Conservation (phyloP, 179 eudicot genomes). For the Silene coronaria region DNA sequence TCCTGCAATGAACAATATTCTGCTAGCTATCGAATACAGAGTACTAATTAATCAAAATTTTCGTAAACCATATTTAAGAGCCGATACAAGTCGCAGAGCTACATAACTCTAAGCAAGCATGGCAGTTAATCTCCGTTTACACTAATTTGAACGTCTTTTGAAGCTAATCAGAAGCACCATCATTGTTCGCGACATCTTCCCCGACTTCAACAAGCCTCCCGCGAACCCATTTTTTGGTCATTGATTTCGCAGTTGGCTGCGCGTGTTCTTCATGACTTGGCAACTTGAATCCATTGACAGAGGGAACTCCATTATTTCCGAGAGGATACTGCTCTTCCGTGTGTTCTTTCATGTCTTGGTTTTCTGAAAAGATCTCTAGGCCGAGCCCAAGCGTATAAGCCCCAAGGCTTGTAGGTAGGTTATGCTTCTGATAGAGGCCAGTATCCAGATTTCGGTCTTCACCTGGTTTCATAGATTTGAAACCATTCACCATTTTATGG, state of each 20-base stretch:
- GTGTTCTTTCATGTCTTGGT: constrained; percentile 17
- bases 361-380: constrained; percentile 15
- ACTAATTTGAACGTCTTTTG: neutral
- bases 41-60: neutral
- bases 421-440: constrained; percentile 15
- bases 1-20: constrained; percentile 17
- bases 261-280: constrained; percentile 23
- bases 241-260: constrained; percentile 16
- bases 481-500: constrained; percentile 18
- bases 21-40: neutral
- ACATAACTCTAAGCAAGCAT: neutral
- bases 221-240: constrained; percentile 73
- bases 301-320: constrained; percentile 18
- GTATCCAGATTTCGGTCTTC: constrained; percentile 20
- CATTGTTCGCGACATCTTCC: constrained; percentile 23
- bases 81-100: constrained; percentile 7
- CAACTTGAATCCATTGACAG: constrained; percentile 22
- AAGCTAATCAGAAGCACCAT: neutral
- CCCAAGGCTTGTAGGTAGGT: constrained; percentile 8
- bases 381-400: constrained; percentile 11
- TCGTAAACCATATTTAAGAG: constrained; percentile 3
- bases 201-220: constrained; percentile 75
- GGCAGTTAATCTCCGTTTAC: constrained; percentile 3
- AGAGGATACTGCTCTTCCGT: constrained; percentile 13
- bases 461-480: constrained; percentile 14